phyloP scores from a whole-genome alignment of 2,329 filamentous ascomycete genomes.

The Fusarium albidum region DNA sequence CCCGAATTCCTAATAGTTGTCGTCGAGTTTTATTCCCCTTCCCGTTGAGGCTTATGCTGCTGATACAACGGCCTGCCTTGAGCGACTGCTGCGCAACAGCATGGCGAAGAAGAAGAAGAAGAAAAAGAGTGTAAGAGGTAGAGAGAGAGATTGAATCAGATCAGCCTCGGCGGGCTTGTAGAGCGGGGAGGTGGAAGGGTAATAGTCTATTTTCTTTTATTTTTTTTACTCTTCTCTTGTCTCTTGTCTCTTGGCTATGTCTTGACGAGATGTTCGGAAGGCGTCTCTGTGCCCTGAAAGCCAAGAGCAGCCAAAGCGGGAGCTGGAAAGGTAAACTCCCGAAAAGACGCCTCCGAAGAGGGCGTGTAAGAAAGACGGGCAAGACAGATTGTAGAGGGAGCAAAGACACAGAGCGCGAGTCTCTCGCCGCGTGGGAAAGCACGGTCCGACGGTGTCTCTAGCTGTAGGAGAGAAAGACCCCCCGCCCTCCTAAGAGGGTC shows the following conservation, averaged over 20 bases:
- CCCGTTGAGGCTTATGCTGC: slow-evolving; percentile 7
- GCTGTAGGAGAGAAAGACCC: neutral
- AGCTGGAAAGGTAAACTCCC: neutral
- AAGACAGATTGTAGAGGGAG: no score
- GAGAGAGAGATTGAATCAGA: neutral
- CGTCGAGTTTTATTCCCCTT: slow-evolving; percentile 15
- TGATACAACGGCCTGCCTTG: slow-evolving; percentile 2
- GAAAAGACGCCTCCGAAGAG: neutral
- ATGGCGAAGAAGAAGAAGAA: slow-evolving; percentile 5
- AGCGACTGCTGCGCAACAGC: slow-evolving; percentile 14
- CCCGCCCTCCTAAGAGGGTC: no score
- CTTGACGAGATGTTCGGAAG: slow-evolving; percentile 2
- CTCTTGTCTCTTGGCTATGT: no score
- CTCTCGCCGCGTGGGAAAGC: slow-evolving; percentile 8
- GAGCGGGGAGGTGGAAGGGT: slow-evolving; percentile 15
- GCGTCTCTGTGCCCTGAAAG: neutral
- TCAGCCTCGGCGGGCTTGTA: neutral
- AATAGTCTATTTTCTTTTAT: neutral
- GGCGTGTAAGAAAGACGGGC: neutral
- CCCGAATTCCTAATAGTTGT: no score
- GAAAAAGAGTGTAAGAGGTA: neutral
- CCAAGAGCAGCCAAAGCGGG: slow-evolving; percentile 17
- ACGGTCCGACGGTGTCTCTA: neutral
- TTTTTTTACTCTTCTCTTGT: no score
- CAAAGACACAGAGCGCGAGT: neutral